Evolutionary conservation across 108 stramenopile species (phyloP).

Genomic region (Cyclostephanos tholiformis): DNA sequence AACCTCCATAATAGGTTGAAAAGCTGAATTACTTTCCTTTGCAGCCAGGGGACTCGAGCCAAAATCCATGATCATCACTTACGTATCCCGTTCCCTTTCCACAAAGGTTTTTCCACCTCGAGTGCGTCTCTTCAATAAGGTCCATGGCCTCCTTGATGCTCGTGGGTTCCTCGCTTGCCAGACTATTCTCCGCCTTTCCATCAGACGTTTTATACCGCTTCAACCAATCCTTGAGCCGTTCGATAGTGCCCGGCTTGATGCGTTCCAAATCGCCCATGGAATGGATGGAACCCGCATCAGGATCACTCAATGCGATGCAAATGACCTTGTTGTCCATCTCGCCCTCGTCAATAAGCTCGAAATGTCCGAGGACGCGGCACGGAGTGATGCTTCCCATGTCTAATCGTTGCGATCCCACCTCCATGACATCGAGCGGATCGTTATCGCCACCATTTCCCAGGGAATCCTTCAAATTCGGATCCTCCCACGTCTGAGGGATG

Average conservation of each 20-base stretch:
- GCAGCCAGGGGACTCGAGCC: conserved; percentile 76
- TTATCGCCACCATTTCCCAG: conserved; percentile 95
- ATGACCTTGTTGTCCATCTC: conserved; percentile 98
- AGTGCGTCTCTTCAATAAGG: conserved; percentile 80
- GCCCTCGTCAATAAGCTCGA: conserved; percentile 97
- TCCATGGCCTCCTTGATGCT: conserved; percentile 66
- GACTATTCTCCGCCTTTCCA: conserved; percentile 91
- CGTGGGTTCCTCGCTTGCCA: conserved; percentile 85
- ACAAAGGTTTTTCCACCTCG: conserved; percentile 80
- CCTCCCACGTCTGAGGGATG: conserved; percentile 98
- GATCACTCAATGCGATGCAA: conserved; percentile 84
- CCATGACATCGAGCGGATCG: conserved; percentile 97
- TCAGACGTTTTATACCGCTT: conserved; percentile 97
- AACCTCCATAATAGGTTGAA: background rate
- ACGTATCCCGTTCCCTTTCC: conserved; percentile 69
- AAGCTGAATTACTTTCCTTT: conserved; percentile 37
- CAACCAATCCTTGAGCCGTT: conserved; percentile 90
- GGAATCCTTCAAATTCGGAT: conserved; percentile 72
- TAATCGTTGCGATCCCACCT: conserved; percentile 84
- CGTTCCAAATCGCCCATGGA: conserved; percentile 84
- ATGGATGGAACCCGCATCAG: conserved; percentile 62
- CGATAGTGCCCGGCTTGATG: conserved; percentile 82
- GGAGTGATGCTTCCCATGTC: conserved; percentile 90
- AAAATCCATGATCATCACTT: conserved; percentile 62
- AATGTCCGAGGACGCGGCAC: conserved; percentile 92